These are phyloP conservation scores for Lasiodiplodia gonubiensis DNA, from an alignment of 2,329 filamentous ascomycete genomes.

Conservation along the genomic window DNA sequence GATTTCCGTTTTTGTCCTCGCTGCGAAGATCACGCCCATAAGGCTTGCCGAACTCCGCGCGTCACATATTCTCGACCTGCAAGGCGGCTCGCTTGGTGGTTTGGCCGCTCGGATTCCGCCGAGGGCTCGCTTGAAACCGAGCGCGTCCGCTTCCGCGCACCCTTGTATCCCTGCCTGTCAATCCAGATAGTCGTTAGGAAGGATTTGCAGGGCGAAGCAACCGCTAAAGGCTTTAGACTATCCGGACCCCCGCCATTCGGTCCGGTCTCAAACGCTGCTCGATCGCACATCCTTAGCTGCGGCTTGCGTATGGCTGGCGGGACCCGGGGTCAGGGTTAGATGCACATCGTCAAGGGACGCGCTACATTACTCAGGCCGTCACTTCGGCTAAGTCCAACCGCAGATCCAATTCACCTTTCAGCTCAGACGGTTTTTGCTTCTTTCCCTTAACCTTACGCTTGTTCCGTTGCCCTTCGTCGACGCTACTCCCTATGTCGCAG, in stretches of 20 bases:
- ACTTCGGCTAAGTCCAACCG: background rate
- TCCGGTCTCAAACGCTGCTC: background rate
- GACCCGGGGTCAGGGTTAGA: background rate
- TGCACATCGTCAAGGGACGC: background rate
- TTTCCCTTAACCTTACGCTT: background rate
- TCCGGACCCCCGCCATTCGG: constrained; percentile 19
- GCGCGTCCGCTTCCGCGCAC: constrained; percentile 22
- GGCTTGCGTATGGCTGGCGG: background rate
- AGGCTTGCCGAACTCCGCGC: background rate
- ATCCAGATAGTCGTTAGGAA: background rate
- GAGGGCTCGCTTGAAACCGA: constrained; percentile 9
- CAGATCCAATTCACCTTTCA: background rate
- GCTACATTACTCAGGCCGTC: background rate
- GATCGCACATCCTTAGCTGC: background rate
- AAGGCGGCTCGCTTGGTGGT: background rate
- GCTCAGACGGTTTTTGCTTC: background rate
- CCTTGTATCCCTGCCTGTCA: constrained; percentile 20
- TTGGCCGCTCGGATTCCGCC: background rate
- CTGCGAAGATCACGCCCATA: background rate
- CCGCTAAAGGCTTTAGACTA: constrained; percentile 5
- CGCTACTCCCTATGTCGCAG: background rate
- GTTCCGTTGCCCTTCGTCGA: background rate
- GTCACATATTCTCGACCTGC: background rate
- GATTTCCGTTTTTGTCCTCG: background rate
- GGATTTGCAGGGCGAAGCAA: background rate